A percentile compares a stretch with the other conserved stretches of the same genome.
phyloP scores from a whole-genome alignment of 352 stramenopile species.

The Phytophthora constricta region DNA sequence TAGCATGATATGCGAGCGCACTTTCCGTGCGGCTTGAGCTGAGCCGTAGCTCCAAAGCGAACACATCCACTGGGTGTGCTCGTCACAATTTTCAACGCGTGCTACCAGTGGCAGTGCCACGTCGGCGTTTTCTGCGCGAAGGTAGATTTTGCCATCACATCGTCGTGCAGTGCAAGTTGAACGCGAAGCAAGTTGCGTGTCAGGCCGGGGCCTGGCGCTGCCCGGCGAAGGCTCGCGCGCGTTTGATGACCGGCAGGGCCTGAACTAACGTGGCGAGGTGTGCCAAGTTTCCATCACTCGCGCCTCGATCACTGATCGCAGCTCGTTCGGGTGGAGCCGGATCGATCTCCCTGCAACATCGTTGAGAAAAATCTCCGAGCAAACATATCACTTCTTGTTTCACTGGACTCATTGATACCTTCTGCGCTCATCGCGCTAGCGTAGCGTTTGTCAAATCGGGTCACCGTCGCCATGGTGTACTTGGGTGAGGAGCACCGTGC shows the following conservation, averaged over 20 bases:
- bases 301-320: background rate
- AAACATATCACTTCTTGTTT: constrained; percentile 7
- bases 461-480: too few species aligned
- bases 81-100: constrained; percentile 4
- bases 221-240: background rate
- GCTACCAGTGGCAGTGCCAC: too few species aligned
- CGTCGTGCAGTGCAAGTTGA: background rate
- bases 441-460: background rate
- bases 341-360: background rate
- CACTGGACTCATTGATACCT: background rate
- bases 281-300: background rate
- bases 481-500: too few species aligned
- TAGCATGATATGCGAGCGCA: background rate
- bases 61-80: background rate
- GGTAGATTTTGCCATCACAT: constrained; percentile 2
- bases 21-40: too few species aligned
- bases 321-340: background rate
- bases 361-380: background rate
- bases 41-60: too few species aligned
- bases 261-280: background rate
- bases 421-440: background rate
- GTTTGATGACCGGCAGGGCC: background rate
- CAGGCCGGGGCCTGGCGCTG: background rate
- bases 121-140: background rate
- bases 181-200: constrained; percentile 1